A percentile compares a stretch with the other conserved stretches of the same genome.
Conservation (phyloP, 2,329 filamentous ascomycete species). For the Cladophialophora chaetospira region DNA sequence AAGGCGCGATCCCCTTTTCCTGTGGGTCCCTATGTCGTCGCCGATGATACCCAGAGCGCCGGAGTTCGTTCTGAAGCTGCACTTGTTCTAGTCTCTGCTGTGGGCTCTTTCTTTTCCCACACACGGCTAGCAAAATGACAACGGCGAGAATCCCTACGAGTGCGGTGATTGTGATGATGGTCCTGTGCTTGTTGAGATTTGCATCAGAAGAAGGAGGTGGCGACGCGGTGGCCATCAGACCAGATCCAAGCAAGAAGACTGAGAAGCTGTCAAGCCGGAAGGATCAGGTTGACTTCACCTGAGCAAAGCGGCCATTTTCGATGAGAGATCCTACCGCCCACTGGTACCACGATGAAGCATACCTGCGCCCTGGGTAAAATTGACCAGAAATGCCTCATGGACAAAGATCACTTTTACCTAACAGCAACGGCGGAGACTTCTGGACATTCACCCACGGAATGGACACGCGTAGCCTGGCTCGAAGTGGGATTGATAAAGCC, state of each 20-base stretch:
- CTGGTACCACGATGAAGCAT: too few species aligned
- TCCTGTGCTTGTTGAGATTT: conserved; percentile 1
- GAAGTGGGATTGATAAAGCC: too few species aligned
- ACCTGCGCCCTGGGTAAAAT: too few species aligned
- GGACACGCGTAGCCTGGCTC: too few species aligned
- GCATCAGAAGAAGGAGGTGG: background rate
- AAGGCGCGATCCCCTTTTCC: background rate
- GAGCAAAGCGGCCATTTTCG: too few species aligned
- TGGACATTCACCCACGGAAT: too few species aligned
- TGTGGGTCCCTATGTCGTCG: background rate
- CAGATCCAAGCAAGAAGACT: background rate
- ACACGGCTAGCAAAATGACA: conserved; percentile 6
- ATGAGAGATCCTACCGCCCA: too few species aligned
- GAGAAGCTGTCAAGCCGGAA: too few species aligned
- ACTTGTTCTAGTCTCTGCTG: background rate
- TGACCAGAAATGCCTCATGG: conserved; percentile 6
- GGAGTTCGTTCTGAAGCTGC: conserved; percentile 6
- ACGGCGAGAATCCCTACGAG: conserved; percentile 2
- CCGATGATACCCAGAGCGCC: background rate
- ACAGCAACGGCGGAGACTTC: background rate
- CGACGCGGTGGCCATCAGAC: conserved; percentile 11
- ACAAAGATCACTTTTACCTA: background rate
- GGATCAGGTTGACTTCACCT: too few species aligned
- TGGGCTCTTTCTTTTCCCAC: background rate
- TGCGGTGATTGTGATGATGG: conserved; percentile 7